A percentile compares a stretch with the other conserved stretches of the same genome.
These are phyloP conservation scores for Primulina huaijiensis DNA, from an alignment of 257 asterid species.

Conservation along the genomic window DNA sequence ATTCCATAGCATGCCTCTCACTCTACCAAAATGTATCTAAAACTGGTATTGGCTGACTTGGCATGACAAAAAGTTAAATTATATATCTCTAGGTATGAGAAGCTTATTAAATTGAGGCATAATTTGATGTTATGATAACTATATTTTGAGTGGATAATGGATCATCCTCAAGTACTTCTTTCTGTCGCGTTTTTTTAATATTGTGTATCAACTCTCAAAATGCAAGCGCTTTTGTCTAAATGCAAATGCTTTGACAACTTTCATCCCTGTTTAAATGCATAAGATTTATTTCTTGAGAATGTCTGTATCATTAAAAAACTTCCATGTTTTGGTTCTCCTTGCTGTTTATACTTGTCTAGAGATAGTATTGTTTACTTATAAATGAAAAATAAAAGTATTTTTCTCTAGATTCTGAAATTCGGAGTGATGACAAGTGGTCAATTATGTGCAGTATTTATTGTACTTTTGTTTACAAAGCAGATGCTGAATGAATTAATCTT, in stretches of 20 bases:
- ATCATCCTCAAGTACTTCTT: not conserved
- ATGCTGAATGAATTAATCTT: not conserved
- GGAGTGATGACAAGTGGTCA: not conserved
- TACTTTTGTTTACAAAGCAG: conserved; percentile 8
- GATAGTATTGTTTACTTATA: not conserved
- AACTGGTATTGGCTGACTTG: not conserved
- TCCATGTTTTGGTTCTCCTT: not conserved
- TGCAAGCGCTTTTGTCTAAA: not conserved
- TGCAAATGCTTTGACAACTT: not conserved
- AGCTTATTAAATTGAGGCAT: not conserved
- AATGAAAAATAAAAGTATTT: not conserved
- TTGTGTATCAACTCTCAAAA: not conserved
- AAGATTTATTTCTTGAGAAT: not conserved
- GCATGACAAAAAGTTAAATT: too few relatives aligned
- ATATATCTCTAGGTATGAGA: not conserved
- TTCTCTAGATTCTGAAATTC: not conserved
- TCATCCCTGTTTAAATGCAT: not conserved
- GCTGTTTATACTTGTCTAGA: not conserved
- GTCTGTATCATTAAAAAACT: not conserved
- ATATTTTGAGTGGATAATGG: not conserved
- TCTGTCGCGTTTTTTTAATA: too few relatives aligned
- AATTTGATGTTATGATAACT: too few relatives aligned
- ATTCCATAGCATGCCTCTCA: not conserved
- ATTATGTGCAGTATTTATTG: not conserved
- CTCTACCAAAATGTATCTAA: not conserved